Evolutionary conservation across 352 stramenopile species (phyloP), one percentile per base, ranked within the genome.

Genomic region (Pythium folliculosum): DNA sequence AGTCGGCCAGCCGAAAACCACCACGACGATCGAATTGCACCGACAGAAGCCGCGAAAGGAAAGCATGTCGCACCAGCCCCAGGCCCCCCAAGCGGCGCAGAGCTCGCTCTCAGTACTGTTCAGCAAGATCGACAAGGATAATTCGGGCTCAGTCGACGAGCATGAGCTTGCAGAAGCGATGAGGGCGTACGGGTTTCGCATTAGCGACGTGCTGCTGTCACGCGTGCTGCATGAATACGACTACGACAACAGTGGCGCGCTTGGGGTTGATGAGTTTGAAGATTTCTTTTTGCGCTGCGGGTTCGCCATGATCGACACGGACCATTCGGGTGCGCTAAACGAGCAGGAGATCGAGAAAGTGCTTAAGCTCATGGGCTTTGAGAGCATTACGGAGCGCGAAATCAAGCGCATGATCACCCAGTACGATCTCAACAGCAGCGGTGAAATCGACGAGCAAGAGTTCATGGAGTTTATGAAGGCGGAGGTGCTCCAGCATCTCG

Each of bases 381-480:
- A 65, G 0, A 69, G 79, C 32, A 68, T 82, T 49, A 71, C 23
- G 2, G 73, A 84, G 16, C 37, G 73, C 1, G 72, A 85, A 23
- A 78, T 89, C 38, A 63, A 67, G 17, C 60, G 55, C 3, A 84
- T 88, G 80, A 75, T 91, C 17, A 69, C 75, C 0, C 77, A 77
- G 19, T 91, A 93, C 56, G 85, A 93, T 57, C 45, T 93, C 4
- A 78, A 89, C 58, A 78, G 73, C 21, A 90, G 79, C n/a, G 85
- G 85, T 8, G 84, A 87, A 63, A 89, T 93, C 37, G 85, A 91
- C 35, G 77, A 81, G 48, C 69, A 81, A 38, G 85, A 93, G 32
- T 91, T 93, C 22, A 67, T 93, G 30, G 80, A 91, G 37, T 90
- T 91, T 45, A 89, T 93, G 79, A 88, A 81, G 47, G 72, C 64